A percentile compares a stretch with the other conserved stretches of the same genome.
Evolutionary conservation across 2,329 filamentous ascomycete species (phyloP).

Genomic region (Penicillium janthinellum): DNA sequence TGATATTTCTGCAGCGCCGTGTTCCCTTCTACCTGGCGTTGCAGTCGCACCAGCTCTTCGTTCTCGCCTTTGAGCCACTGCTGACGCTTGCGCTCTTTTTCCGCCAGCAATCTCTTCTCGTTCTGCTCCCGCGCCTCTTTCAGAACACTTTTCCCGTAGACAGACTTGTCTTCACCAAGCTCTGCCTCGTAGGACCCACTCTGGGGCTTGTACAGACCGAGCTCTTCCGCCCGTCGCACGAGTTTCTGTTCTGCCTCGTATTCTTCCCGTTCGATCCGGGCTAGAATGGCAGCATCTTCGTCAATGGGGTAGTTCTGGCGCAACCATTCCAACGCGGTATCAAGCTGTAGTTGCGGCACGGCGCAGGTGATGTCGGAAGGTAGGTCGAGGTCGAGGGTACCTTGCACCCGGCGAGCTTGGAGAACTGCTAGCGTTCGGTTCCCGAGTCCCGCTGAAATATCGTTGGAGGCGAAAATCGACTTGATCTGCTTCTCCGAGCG

Average conservation of each 20-base stretch:
- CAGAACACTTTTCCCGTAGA: slow-evolving; percentile 47
- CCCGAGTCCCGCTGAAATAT: slow-evolving; percentile 34
- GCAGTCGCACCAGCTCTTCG: slow-evolving; percentile 38
- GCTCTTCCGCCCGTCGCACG: slow-evolving; percentile 40
- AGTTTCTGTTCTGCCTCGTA: slow-evolving; percentile 41
- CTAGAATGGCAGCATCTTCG: slow-evolving; percentile 52
- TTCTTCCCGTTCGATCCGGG: slow-evolving; percentile 46
- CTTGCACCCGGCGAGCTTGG: slow-evolving; percentile 47
- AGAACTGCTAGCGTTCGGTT: slow-evolving; percentile 44
- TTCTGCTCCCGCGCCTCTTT: slow-evolving; percentile 44
- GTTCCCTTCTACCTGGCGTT: slow-evolving; percentile 36
- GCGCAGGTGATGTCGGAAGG: slow-evolving; percentile 41
- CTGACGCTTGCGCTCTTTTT: slow-evolving; percentile 53
- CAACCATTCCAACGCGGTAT: slow-evolving; percentile 45
- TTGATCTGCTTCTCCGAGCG: slow-evolving; percentile 39
- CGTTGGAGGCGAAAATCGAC: slow-evolving; percentile 38
- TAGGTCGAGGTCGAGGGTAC: slow-evolving; percentile 49
- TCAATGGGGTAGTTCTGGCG: slow-evolving; percentile 47
- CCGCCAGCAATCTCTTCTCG: slow-evolving; percentile 41
- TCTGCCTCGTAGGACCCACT: slow-evolving; percentile 47
- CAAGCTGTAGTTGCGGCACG: slow-evolving; percentile 36
- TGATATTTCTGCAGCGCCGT: slow-evolving; percentile 42
- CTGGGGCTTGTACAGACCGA: slow-evolving; percentile 48
- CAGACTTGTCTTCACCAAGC: slow-evolving; percentile 44
- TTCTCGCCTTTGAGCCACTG: slow-evolving; percentile 58